phyloP scores from a whole-genome alignment of 805 yeast genomes.

The Wickerhamiella occidentalis region DNA sequence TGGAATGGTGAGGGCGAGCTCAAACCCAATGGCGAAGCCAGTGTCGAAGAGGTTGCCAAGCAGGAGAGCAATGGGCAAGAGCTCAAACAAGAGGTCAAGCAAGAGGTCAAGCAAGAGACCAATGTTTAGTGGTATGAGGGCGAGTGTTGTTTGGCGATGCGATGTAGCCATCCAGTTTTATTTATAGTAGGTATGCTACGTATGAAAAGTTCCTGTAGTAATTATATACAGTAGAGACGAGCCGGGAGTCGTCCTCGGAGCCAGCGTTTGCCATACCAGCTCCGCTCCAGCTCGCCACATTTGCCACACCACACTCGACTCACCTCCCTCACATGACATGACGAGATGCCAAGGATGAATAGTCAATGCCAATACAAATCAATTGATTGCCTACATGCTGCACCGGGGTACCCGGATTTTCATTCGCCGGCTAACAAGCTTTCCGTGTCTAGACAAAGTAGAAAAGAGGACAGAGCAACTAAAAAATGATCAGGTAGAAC shows the following conservation, averaged over 20 bases:
- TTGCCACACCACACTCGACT: too few species aligned
- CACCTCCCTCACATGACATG: neutral
- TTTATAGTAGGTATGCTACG: too few species aligned
- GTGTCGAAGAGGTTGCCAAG: neutral
- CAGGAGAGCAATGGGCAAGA: neutral
- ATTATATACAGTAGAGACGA: too few species aligned
- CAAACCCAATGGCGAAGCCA: neutral
- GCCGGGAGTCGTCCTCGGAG: too few species aligned
- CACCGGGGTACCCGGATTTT: neutral
- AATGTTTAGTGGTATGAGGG: too few species aligned
- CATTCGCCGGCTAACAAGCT: slow-evolving; percentile 29
- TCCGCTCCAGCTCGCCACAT: too few species aligned
- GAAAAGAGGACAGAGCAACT: slow-evolving; percentile 38
- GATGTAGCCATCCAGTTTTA: too few species aligned
- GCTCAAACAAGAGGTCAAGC: too few species aligned
- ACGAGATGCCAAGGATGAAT: neutral
- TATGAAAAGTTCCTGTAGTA: too few species aligned
- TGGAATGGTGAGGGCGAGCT: slow-evolving; percentile 25
- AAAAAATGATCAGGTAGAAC: slow-evolving; percentile 45
- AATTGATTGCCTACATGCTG: neutral
- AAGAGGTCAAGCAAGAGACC: too few species aligned
- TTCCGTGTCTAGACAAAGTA: slow-evolving; percentile 75
- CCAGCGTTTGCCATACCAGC: too few species aligned
- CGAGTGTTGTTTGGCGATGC: too few species aligned
- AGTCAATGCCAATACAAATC: neutral